phyloP scores from a whole-genome alignment of 2,329 filamentous ascomycete genomes.

The Aspergillus hortae region DNA sequence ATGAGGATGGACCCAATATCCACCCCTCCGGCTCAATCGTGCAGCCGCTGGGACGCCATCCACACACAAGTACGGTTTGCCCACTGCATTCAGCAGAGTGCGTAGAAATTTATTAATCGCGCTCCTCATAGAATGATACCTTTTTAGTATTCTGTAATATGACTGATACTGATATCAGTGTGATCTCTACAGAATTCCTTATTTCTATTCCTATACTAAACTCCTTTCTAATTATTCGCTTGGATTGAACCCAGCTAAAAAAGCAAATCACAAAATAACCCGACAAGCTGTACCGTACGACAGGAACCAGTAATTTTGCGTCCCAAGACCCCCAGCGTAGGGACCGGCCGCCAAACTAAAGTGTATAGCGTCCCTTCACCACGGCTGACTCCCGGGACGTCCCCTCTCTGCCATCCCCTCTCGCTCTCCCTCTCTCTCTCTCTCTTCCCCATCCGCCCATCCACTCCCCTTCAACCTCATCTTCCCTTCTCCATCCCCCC shows the following conservation, averaged over 20 bases:
- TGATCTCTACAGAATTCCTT: too few species aligned
- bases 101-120: too few species aligned
- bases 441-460: background rate
- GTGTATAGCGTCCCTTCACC: conserved; percentile 6
- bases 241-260: too few species aligned
- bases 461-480: background rate
- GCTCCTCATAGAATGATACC: too few species aligned
- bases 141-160: too few species aligned
- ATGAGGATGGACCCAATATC: conserved; percentile 14
- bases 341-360: background rate
- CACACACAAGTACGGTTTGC: background rate
- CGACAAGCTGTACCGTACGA: background rate
- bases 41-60: conserved; percentile 1
- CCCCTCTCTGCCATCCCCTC: background rate
- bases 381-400: conserved; percentile 5
- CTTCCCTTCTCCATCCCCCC: conserved; percentile 1
- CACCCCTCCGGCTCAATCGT: conserved; percentile 19
- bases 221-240: too few species aligned
- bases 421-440: conserved; percentile 2
- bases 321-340: background rate
- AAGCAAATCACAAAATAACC: background rate
- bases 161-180: too few species aligned
- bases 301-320: conserved; percentile 4
- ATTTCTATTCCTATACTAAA: too few species aligned
- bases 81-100: too few species aligned